A percentile compares a stretch with the other conserved stretches of the same genome.
Conservation (phyloP, 148 eudicot genomes). For the Fagopyrum homotropicum region DNA sequence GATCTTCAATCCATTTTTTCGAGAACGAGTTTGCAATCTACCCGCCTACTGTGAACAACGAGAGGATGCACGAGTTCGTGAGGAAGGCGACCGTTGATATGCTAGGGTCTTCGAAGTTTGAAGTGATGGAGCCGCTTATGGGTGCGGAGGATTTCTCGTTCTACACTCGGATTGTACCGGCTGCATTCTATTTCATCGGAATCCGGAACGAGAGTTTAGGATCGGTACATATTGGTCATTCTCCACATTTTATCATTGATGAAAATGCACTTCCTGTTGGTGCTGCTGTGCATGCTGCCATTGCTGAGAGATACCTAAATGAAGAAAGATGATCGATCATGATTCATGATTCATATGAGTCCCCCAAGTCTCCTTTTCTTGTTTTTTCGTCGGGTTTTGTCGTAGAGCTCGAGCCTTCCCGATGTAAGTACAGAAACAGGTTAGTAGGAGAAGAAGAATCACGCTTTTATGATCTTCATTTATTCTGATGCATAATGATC, state of each 20-base stretch:
- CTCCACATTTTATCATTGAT: slow-evolving; percentile 68
- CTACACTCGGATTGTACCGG: slow-evolving; percentile 52
- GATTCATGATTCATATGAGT: neutral
- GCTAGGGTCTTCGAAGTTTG: slow-evolving; percentile 37
- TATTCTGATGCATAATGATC: too few relatives aligned
- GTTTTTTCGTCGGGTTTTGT: neutral
- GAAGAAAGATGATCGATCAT: slow-evolving; percentile 16
- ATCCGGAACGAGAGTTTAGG: slow-evolving; percentile 61
- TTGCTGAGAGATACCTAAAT: slow-evolving; percentile 66
- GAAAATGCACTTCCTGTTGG: slow-evolving; percentile 63
- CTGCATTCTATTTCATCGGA: slow-evolving; percentile 64
- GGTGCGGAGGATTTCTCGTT: slow-evolving; percentile 91
- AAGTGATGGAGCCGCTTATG: slow-evolving; percentile 47
- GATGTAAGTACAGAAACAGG: neutral
- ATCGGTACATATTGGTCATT: slow-evolving; percentile 47
- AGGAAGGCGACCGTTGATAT: slow-evolving; percentile 42
- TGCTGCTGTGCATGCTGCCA: slow-evolving; percentile 75
- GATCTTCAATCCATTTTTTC: slow-evolving; percentile 57
- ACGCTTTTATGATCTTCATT: neutral
- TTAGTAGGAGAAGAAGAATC: neutral
- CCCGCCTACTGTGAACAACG: slow-evolving; percentile 64
- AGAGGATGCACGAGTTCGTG: slow-evolving; percentile 54
- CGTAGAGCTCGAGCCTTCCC: neutral
- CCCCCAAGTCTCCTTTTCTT: neutral
- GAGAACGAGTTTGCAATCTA: slow-evolving; percentile 46